A percentile compares a stretch with the other conserved stretches of the same genome.
Evolutionary conservation across 495 filamentous ascomycete species (phyloP).

Genomic region (Sphaerosporella brunnea): DNA sequence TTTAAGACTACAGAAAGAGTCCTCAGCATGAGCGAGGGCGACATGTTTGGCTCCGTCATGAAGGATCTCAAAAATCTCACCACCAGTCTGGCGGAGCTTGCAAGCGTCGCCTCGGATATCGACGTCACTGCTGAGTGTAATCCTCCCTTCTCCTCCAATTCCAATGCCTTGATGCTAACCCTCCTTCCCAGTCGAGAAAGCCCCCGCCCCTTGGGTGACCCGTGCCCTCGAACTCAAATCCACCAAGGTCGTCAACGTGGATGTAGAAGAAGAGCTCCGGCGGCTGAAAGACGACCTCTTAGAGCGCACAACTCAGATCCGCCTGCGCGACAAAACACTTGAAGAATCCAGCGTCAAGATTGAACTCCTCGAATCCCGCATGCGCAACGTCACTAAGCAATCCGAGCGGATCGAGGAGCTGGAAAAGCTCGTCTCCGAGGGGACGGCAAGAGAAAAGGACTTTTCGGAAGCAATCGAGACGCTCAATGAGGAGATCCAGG

Average conservation of each 20-base stretch:
- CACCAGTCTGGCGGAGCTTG: slow-evolving; percentile 51
- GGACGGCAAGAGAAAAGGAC: slow-evolving; percentile 36
- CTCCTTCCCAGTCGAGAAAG: slow-evolving; percentile 38
- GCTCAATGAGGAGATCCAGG: slow-evolving; percentile 47
- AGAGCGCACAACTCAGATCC: slow-evolving; percentile 45
- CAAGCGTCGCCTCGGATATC: slow-evolving; percentile 53
- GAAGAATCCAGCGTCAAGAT: slow-evolving; percentile 73
- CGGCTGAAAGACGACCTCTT: slow-evolving; percentile 55
- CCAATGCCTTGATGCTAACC: slow-evolving; percentile 2
- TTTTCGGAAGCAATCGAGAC: slow-evolving; percentile 33
- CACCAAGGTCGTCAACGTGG: slow-evolving; percentile 56
- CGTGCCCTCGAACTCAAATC: slow-evolving; percentile 59
- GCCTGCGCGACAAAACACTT: slow-evolving; percentile 45
- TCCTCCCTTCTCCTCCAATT: not conserved
- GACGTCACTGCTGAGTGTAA: slow-evolving; percentile 59
- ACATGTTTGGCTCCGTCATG: slow-evolving; percentile 49
- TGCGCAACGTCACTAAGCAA: slow-evolving; percentile 61
- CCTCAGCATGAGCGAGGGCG: slow-evolving; percentile 37
- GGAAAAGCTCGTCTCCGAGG: slow-evolving; percentile 40
- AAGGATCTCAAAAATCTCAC: slow-evolving; percentile 48
- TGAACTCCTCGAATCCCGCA: slow-evolving; percentile 68
- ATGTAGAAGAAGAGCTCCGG: slow-evolving; percentile 62
- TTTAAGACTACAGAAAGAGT: slow-evolving; percentile 36
- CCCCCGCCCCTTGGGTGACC: slow-evolving; percentile 63
- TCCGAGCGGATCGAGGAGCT: slow-evolving; percentile 44